Base-by-base conservation (phyloP, 1,284 basidiomycete species). In the Puccinia coronata region DNA sequence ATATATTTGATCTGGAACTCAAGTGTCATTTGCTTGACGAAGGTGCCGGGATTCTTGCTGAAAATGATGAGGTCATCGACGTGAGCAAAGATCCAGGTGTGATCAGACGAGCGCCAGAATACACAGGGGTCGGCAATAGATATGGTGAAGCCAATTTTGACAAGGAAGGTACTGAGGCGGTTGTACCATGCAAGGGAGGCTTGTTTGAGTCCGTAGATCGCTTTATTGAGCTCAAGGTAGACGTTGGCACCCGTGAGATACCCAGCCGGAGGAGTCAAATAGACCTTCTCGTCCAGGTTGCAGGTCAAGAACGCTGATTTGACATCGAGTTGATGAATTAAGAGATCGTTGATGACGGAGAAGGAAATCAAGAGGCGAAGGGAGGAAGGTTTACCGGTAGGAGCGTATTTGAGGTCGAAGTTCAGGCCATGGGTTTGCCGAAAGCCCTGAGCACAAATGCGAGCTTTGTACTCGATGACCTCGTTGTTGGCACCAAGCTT, bases 381-480 rank as follows among this genome's bases (percentile, higher is more conserved):
- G 4, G 53, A 74, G 31, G 36, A 20, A 5, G 55, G 31, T 74
- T 41, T 55, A 1, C 71, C 53, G 28, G 71, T 74, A 0, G 53
- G 71, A 4, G 71, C 36, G 28, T 57, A 74, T 8, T 20, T 57
- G 3, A 14, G 8, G 14, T 55, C 20, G 20, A 57, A 74, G 31
- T 74, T 39, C 2, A 57, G 31, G 1, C 71, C 71, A 41, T 74
- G 34, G 1, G 23, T 74, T n/a, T 74, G 51, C 9, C 55, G 34
- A 34, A 74, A 74, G 16, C 71, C 71, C 23, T 74, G 71, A n/a
- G 71, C 55, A 28, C 71, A 74, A 6, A 74, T 39, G 12, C 53
- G 20, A 1, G 71, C 71, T 31, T 74, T 74, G 36, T 5, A 43
- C 34, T 74, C 39, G 1, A 20, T 39, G 41, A 74, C 28, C 28